Evolutionary conservation across 1,139 yeast species (phyloP), one percentile per base, ranked within the genome.

Genomic region (Taphrina pruni): DNA sequence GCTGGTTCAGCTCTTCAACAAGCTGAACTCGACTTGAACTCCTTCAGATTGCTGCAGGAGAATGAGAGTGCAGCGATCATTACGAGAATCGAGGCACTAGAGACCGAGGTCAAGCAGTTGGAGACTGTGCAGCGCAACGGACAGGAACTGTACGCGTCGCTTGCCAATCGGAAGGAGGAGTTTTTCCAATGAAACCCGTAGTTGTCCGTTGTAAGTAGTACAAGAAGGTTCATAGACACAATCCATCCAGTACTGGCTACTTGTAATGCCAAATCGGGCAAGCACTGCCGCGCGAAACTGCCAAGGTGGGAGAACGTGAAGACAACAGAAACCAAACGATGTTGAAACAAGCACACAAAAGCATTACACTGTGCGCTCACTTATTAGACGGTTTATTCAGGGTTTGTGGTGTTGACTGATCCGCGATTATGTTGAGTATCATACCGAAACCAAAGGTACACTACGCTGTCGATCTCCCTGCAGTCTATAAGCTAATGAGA

Each of bases 1-100:
- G 70, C 73, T 9, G 52, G 66, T 32, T 35, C 55, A n/a, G 69
- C 70, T 9, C 21, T 71, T 26, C 55, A 48, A 46, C 48, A 61
- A 43, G 58, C 67, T 0, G 48, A 56, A 21, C 46, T 65, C 35
- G 70, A 66, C 20, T 43, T 65, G 38, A 52, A 51, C 17, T 51
- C 70, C 7, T 70, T 70, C 45, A 39, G 57, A 35, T 35, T 41
- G 26, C 41, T 69, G 36, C 41, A 52, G 50, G 66, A 32, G 26
- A 26, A 11, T 12, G 69, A 66, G 48, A 58, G 32, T 21, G 56
- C 50, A 14, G 66, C 55, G 12, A 66, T 66, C 21, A 12, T 35
- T 9, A 60, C 60, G 17, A 35, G 69, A 11, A 41, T 43, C 12
- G 69, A 51, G 46, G 66, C 52, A 12, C 35, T 57, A 45, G 50